These are phyloP conservation scores for Xylaria telfairii DNA, from an alignment of 495 filamentous ascomycete species.

Conservation along the genomic window DNA sequence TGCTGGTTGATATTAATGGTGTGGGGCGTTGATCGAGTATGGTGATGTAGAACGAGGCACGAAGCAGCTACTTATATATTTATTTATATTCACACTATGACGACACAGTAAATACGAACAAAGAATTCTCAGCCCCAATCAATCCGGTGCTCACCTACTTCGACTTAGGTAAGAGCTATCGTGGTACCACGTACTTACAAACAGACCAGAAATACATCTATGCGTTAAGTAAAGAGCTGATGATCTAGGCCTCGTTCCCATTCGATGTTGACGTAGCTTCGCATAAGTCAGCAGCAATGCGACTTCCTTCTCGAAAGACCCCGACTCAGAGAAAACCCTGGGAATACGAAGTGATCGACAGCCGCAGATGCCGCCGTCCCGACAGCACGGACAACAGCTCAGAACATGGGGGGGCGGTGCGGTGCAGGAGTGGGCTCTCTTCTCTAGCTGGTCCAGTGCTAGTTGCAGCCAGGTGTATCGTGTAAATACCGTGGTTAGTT, in stretches of 20 bases:
- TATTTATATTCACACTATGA: not conserved
- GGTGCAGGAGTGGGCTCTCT: not conserved
- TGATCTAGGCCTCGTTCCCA: not conserved
- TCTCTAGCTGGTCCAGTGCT: not conserved
- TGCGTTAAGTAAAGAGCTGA: not conserved
- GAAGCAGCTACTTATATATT: not conserved
- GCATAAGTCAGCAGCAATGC: not conserved
- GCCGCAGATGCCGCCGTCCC: conserved; percentile 19
- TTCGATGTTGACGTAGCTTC: conserved; percentile 9
- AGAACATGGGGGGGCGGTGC: conserved; percentile 5
- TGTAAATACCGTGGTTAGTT: not conserved
- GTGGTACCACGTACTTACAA: not conserved
- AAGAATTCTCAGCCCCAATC: not conserved
- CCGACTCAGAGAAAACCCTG: not conserved
- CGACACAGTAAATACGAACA: not conserved
- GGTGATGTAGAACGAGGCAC: not conserved
- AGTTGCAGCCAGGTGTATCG: no score
- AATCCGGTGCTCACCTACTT: no score
- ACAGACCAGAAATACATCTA: no score
- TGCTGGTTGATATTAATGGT: not conserved
- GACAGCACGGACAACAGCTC: conserved; percentile 15
- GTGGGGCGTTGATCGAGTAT: not conserved
- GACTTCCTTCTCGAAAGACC: not conserved
- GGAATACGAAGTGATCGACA: conserved; percentile 43
- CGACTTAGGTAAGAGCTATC: conserved; percentile 4